phyloP scores from a whole-genome alignment of 179 eudicot genomes.

The Pouteria campechiana region DNA sequence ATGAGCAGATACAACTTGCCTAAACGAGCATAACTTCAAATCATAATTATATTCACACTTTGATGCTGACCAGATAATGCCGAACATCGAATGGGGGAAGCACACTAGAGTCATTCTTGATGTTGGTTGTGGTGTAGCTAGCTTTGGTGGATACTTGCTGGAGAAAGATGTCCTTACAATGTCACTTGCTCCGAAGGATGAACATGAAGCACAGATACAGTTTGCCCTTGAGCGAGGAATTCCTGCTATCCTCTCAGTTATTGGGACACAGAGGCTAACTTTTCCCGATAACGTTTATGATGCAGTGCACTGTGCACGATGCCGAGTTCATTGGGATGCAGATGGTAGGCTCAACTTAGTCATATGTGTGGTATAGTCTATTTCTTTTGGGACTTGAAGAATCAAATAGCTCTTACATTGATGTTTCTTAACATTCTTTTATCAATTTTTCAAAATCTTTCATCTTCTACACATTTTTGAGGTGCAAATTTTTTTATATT shows the following conservation, averaged over 20 bases:
- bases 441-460: no score
- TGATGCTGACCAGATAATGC: slow-evolving; percentile 40
- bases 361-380: no score
- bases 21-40: no score
- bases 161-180: slow-evolving; percentile 84
- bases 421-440: no score
- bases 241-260: slow-evolving; percentile 89
- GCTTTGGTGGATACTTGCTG: slow-evolving; percentile 92
- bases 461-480: no score
- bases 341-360: slow-evolving; percentile 56
- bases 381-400: no score
- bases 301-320: slow-evolving; percentile 92
- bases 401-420: no score
- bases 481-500: no score
- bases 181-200: slow-evolving; percentile 98
- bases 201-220: slow-evolving; percentile 97
- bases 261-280: slow-evolving; percentile 88
- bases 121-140: slow-evolving; percentile 99
- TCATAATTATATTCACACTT: slow-evolving; percentile 1
- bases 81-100: slow-evolving; percentile 72
- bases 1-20: no score
- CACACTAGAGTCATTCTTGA: slow-evolving; percentile 78
- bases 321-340: slow-evolving; percentile 98
- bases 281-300: slow-evolving; percentile 86
- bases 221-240: slow-evolving; percentile 97